A percentile compares a stretch with the other conserved stretches of the same genome.
Conservation (phyloP, 805 yeast species). For the Sungouiozyma ichnusensis region DNA sequence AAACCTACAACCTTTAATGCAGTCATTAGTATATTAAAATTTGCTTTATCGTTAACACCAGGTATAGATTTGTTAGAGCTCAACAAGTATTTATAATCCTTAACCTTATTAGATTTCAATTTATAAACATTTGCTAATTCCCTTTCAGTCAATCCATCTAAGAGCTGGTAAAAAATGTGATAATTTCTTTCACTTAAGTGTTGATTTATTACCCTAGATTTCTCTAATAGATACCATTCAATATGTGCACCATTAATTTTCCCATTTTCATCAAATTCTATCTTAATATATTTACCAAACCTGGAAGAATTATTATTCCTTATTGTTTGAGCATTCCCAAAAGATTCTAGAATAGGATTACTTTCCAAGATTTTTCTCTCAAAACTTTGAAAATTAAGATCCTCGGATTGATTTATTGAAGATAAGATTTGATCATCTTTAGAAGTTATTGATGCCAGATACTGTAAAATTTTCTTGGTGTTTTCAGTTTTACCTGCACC, state of each 20-base stretch:
- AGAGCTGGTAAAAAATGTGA: conserved; percentile 83
- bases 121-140: conserved; percentile 32
- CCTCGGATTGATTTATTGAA: conserved; percentile 4
- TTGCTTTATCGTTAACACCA: conserved; percentile 65
- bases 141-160: conserved; percentile 50
- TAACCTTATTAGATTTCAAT: conserved; percentile 27
- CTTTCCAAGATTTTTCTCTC: conserved; percentile 85
- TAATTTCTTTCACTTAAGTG: conserved; percentile 74
- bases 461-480: conserved; percentile 89
- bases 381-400: conserved; percentile 34
- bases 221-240: conserved; percentile 89
- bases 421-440: conserved; percentile 11
- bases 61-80: conserved; percentile 48
- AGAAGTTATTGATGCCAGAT: conserved; percentile 66
- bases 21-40: conserved; percentile 48
- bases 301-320: conserved; percentile 91
- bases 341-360: conserved; percentile 89
- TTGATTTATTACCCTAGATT: conserved; percentile 81
- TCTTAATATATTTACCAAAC: conserved; percentile 90
- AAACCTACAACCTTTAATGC: conserved; percentile 75
- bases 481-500: conserved; percentile 99
- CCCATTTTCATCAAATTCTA: conserved; percentile 56
- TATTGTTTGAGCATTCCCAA: conserved; percentile 94
- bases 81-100: conserved; percentile 39
- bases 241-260: conserved; percentile 80